phyloP scores from a whole-genome alignment of 192 early-diverging fungal genomes.

The Thamnidium elegans region DNA sequence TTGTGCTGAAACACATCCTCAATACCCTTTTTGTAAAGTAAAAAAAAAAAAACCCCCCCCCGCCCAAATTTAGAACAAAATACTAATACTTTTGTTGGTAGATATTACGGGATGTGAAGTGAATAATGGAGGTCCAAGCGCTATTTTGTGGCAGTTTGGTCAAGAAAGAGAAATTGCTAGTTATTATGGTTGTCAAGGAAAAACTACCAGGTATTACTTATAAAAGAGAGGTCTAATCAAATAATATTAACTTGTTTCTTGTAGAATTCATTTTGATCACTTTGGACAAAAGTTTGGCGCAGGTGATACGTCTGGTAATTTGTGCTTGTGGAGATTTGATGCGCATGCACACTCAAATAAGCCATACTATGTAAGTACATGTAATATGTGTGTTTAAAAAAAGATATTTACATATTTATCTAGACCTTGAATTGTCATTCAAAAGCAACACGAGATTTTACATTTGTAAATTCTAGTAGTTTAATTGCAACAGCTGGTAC shows the following conservation, averaged over 20 bases:
- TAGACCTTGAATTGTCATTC: conserved; percentile 55
- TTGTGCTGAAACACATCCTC: conserved; percentile 44
- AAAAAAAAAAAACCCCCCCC: background rate
- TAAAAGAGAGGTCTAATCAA: too few relatives aligned
- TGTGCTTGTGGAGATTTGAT: conserved; percentile 79
- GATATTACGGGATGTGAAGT: conserved; percentile 47
- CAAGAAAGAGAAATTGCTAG: conserved; percentile 64
- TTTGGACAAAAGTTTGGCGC: conserved; percentile 79
- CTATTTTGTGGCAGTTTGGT: conserved; percentile 79
- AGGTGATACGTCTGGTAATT: conserved; percentile 59
- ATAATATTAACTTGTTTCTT: background rate
- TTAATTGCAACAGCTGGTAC: conserved; percentile 71
- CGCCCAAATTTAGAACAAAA: too few relatives aligned
- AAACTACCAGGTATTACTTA: conserved; percentile 47
- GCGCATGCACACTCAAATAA: conserved; percentile 53
- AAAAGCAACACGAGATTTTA: conserved; percentile 66
- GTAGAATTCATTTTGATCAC: conserved; percentile 70
- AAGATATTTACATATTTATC: background rate
- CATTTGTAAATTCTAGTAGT: conserved; percentile 69
- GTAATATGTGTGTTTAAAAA: background rate
- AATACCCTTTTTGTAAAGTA: conserved; percentile 43
- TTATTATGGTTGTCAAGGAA: conserved; percentile 50
- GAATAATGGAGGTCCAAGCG: conserved; percentile 54
- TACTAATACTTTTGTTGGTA: too few relatives aligned
- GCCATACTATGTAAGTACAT: conserved; percentile 44